Base-by-base conservation (phyloP, 2,329 filamentous ascomycete species). In the Talaromyces albobiverticillius region DNA sequence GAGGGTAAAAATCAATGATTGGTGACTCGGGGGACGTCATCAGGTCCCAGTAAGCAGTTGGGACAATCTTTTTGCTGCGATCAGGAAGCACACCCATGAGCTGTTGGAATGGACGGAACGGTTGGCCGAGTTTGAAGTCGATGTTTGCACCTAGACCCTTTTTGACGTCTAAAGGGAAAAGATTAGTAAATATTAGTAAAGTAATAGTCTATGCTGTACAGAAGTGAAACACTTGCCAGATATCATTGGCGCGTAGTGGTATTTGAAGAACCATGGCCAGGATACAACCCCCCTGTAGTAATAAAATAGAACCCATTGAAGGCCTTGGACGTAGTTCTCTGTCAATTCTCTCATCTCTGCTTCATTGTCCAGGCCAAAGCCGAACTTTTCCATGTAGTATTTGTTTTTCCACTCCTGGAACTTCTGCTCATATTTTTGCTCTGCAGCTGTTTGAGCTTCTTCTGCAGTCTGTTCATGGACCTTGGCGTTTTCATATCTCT, bases 271-370 rank as follows among this genome's bases (percentile, higher is more conserved):
- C 94, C 94, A 99, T 13, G 94, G 91, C 94, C 94, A 99, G 11
- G 93, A 97, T 14, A 90, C 94, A 57, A 99, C 94, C 58, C 94
- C 94, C 51, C 87, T 87, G 75, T 99, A 99, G 74, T 99, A 99
- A 77, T 99, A 99, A 72, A 88, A 96, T 47, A 99, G 78, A 41
- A 99, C 94, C 95, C 94, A 99, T 70, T 99, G 94, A 57, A 99
- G 76, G 57, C 94, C 94, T 73, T 99, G 90, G 6, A 99, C 91
- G 65, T 99, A 99, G 73, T 97, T 99, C 72, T 97, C 91, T 23
- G 90, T 88, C 57, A 99, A 79, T 60, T 88, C 86, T 51, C 79
- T 86, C 67, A 97, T 80, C 70, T 95, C 90, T 38, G 84, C 84
- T 60, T 93, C 87, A 63, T 90, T 87, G 46, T 90, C 87, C 10